Evolutionary conservation across 257 asterid species (phyloP), one percentile per base, ranked within the genome.

Genomic region (Linaria vulgaris): DNA sequence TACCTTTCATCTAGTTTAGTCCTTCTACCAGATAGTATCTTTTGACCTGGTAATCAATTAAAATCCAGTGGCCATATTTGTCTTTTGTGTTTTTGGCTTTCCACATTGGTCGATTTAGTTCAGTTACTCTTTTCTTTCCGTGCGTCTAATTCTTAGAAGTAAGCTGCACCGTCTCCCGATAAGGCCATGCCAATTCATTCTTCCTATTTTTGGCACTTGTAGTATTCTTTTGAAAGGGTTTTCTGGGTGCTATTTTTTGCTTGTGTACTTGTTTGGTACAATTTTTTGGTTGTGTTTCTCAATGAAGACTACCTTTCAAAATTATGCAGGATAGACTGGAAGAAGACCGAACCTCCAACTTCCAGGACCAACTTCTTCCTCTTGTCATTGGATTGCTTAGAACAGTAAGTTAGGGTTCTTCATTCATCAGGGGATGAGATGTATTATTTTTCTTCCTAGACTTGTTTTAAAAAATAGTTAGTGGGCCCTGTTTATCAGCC

Each of bases 371-470:
- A 74, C 90, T 92, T 73, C 97, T 92, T 70, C 97, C 99, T 61
- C 81, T 89, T 73, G 75, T 87, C 67, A 85, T 92, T 78, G 99
- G 99, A 72, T 82, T 92, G 80, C 96, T 92, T 67, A 82, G 97
- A 84, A 92, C 99, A 82, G 97, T 76, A 59, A 44, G 47, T 47
- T 27, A n/a, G n/a, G 53, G 49, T 48, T 61, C 46, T 64, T 51
- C 27, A 51, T 71, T 41, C 58, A 17, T 64, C 67, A 19, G 39
- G 63, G 17, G 50, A 6, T 2, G 9, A 34, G 50, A 41, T 70
- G n/a, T 67, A 52, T 6, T 69, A 34, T 51, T 43, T 57, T 20
- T 59, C 22, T 25, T 73, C 63, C 47, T 52, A 52, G 71, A 21
- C 64, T 15, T 38, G 22, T 72, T 53, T 51, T 59, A 51, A 20